Percentiles rank a stretch among this genome's conserved stretches.
These are phyloP conservation scores for Botrytis elliptica DNA, from an alignment of 2,329 filamentous ascomycete genomes.

Conservation along the genomic window DNA sequence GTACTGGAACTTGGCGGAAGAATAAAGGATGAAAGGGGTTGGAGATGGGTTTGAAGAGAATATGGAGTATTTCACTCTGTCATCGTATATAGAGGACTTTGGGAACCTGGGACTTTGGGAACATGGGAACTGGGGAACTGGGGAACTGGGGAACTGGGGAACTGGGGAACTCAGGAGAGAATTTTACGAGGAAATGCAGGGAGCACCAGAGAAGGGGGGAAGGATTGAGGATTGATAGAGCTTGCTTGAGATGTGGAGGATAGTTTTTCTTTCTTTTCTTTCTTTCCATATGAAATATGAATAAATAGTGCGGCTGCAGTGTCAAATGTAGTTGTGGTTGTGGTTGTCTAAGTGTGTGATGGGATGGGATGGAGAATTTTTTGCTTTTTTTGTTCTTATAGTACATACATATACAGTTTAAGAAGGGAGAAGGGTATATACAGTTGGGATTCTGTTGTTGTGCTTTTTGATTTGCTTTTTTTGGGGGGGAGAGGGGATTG, in stretches of 20 bases:
- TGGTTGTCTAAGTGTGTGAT: neutral
- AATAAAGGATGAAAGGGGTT: too few species aligned
- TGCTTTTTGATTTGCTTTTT: neutral
- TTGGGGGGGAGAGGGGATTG: too few species aligned
- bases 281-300: too few species aligned
- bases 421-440: too few species aligned
- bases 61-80: too few species aligned
- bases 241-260: conserved; percentile 24
- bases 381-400: too few species aligned
- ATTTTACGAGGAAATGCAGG: conserved; percentile 45
- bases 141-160: too few species aligned
- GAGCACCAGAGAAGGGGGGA: conserved; percentile 41
- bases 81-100: neutral
- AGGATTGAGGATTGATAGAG: conserved; percentile 40
- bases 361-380: too few species aligned
- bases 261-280: conserved; percentile 4
- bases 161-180: conserved; percentile 17
- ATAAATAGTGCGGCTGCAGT: too few species aligned
- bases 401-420: neutral
- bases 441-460: neutral
- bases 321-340: too few species aligned
- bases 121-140: too few species aligned
- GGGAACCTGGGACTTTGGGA: too few species aligned
- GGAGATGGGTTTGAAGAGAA: neutral
- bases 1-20: neutral